Evolutionary conservation across 768 basidiomycete genomes (phyloP).

Genomic region (Auriculariales sp.): DNA sequence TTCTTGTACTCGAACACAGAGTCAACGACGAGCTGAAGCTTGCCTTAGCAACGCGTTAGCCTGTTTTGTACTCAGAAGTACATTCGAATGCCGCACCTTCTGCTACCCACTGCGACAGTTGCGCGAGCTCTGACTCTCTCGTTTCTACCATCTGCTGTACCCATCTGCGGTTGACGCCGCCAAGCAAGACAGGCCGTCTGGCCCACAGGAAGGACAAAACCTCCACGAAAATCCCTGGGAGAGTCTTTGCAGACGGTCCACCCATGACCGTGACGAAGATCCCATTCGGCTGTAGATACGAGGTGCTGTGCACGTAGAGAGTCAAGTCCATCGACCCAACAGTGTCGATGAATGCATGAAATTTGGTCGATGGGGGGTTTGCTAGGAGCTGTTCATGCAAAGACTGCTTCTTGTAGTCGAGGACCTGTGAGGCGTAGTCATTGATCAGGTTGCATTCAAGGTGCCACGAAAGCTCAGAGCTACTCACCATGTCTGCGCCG

Average conservation of each 20-base stretch:
- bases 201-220: constrained; percentile 20
- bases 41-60: constrained; percentile 22
- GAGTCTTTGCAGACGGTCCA: constrained; percentile 21
- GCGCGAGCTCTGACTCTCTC: no score
- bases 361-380: constrained; percentile 35
- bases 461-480: not conserved
- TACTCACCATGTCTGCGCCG: constrained; percentile 51
- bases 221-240: constrained; percentile 18
- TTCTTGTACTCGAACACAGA: constrained; percentile 44
- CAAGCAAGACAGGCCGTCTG: constrained; percentile 32
- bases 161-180: constrained; percentile 35
- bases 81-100: constrained; percentile 21
- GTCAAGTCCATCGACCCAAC: constrained; percentile 32
- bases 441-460: no score
- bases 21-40: constrained; percentile 41
- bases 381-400: constrained; percentile 30
- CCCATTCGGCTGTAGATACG: constrained; percentile 39
- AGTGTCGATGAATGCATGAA: constrained; percentile 45
- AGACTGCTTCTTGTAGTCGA: constrained; percentile 45
- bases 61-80: not conserved
- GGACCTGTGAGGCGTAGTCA: no score
- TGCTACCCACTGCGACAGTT: constrained; percentile 21
- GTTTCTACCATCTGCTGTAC: no score
- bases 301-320: constrained; percentile 33
- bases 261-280: constrained; percentile 40